phyloP scores from a whole-genome alignment of 176 grass and related monocot genomes.

The Echinochloa phyllopogon region DNA sequence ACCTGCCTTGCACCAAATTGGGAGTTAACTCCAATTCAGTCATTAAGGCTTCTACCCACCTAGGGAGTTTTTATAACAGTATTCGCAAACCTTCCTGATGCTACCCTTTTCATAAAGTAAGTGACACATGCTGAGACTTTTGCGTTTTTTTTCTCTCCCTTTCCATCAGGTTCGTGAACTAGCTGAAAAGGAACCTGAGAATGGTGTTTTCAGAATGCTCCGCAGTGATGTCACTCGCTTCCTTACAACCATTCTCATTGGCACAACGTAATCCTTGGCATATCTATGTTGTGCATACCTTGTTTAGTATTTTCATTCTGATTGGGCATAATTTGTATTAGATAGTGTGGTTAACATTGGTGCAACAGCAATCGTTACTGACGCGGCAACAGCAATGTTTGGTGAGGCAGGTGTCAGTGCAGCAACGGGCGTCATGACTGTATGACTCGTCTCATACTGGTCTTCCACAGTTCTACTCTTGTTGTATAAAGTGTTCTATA shows the following conservation, averaged over 20 bases:
- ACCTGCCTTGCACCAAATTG: neutral
- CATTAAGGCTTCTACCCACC: neutral
- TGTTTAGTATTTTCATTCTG: constrained; percentile 23
- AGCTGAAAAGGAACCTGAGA: constrained; percentile 96
- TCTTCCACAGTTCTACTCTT: constrained; percentile 28
- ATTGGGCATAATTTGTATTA: constrained; percentile 44
- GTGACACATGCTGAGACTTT: constrained; percentile 30
- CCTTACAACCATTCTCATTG: constrained; percentile 96
- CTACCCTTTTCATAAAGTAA: constrained; percentile 1
- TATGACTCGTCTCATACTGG: constrained; percentile 44
- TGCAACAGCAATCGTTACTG: constrained; percentile 91
- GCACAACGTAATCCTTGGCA: constrained; percentile 78
- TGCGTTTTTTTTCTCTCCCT: neutral
- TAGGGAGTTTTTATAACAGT: neutral
- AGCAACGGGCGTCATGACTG: constrained; percentile 97
- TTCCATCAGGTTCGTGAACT: constrained; percentile 71
- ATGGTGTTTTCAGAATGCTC: constrained; percentile 98
- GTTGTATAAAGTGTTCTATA: neutral
- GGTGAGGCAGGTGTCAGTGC: constrained; percentile 95
- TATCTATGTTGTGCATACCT: constrained; percentile 4
- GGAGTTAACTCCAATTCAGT: neutral
- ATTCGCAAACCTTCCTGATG: constrained; percentile 22
- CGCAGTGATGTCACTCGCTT: constrained; percentile 92
- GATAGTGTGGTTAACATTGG: constrained; percentile 93
- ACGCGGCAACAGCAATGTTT: constrained; percentile 96